phyloP scores from a whole-genome alignment of 2,329 filamentous ascomycete genomes.

The Hypoxylon sp. region DNA sequence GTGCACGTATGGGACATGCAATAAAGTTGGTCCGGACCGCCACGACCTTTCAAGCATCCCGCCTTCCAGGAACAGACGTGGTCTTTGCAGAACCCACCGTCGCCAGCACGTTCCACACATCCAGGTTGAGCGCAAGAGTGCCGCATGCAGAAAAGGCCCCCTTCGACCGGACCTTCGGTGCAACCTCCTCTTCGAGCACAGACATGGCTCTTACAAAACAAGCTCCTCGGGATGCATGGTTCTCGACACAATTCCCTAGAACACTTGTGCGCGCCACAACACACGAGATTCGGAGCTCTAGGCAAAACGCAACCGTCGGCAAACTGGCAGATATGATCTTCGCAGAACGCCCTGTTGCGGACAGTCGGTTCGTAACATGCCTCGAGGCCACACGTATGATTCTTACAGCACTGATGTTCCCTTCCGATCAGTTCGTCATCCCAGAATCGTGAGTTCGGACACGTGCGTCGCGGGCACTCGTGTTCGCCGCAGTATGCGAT shows the following conservation, averaged over 20 bases:
- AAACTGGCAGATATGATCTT: slow-evolving; percentile 37
- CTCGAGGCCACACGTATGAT: slow-evolving; percentile 35
- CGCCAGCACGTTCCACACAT: slow-evolving; percentile 27
- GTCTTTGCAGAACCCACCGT: slow-evolving; percentile 35
- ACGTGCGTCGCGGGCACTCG: slow-evolving; percentile 36
- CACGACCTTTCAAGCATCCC: slow-evolving; percentile 33
- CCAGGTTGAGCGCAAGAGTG: slow-evolving; percentile 28
- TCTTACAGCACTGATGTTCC: slow-evolving; percentile 38
- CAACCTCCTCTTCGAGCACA: slow-evolving; percentile 33
- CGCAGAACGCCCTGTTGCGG: slow-evolving; percentile 36
- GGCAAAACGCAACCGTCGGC: slow-evolving; percentile 28
- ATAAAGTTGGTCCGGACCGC: slow-evolving; percentile 31
- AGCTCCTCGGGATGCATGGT: slow-evolving; percentile 27
- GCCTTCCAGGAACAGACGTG: slow-evolving; percentile 39
- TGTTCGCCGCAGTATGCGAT: slow-evolving; percentile 36
- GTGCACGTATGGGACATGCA: slow-evolving; percentile 40
- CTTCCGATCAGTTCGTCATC: slow-evolving; percentile 17
- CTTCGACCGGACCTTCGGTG: slow-evolving; percentile 28
- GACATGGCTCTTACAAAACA: slow-evolving; percentile 33
- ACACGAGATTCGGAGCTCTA: slow-evolving; percentile 20
- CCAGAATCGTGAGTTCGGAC: slow-evolving; percentile 38
- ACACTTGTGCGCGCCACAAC: slow-evolving; percentile 34
- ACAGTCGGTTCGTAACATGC: slow-evolving; percentile 26
- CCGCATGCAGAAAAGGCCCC: slow-evolving; percentile 30
- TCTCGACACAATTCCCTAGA: slow-evolving; percentile 18